Conservation (phyloP, 1,284 basidiomycete genomes). For the Cryptococcus sp. region DNA sequence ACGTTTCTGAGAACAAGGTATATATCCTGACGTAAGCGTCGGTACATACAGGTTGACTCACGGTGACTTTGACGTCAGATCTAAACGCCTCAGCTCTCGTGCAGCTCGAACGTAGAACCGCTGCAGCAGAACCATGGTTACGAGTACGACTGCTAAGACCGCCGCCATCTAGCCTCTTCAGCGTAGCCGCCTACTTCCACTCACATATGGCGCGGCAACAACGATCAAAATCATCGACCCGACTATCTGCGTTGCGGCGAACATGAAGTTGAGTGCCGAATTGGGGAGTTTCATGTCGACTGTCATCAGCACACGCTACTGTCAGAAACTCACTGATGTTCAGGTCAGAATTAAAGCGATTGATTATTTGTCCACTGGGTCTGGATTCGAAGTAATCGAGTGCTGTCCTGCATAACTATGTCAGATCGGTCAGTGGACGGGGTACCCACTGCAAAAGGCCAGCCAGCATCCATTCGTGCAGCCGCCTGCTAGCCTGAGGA, state of each 20-base stretch:
- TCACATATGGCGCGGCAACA: conserved; percentile 19
- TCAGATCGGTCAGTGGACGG: neutral
- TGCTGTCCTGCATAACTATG: neutral
- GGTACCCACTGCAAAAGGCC: conserved; percentile 16
- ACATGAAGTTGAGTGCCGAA: conserved; percentile 20
- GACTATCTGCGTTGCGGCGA: conserved; percentile 5
- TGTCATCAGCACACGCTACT: neutral
- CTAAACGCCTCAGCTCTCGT: conserved; percentile 22
- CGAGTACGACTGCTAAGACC: conserved; percentile 10
- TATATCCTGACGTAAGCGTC: conserved; percentile 12
- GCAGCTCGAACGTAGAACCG: conserved; percentile 26
- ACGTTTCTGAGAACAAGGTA: conserved; percentile 27
- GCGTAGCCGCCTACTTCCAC: neutral
- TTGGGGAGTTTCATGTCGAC: conserved; percentile 25
- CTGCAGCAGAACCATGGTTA: conserved; percentile 16
- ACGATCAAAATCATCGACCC: conserved; percentile 17
- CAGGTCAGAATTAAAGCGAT: conserved; percentile 27
- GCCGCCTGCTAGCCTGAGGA: conserved; percentile 12
- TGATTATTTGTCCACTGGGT: conserved; percentile 19
- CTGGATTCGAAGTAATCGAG: conserved; percentile 16
- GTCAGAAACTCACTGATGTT: conserved; percentile 13
- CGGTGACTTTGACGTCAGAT: conserved; percentile 23
- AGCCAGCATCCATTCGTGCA: conserved; percentile 19
- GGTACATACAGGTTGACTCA: neutral
- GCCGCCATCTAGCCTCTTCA: conserved; percentile 19